phyloP scores from a whole-genome alignment of 1,284 basidiomycete genomes.

The Puccinia triticina region DNA sequence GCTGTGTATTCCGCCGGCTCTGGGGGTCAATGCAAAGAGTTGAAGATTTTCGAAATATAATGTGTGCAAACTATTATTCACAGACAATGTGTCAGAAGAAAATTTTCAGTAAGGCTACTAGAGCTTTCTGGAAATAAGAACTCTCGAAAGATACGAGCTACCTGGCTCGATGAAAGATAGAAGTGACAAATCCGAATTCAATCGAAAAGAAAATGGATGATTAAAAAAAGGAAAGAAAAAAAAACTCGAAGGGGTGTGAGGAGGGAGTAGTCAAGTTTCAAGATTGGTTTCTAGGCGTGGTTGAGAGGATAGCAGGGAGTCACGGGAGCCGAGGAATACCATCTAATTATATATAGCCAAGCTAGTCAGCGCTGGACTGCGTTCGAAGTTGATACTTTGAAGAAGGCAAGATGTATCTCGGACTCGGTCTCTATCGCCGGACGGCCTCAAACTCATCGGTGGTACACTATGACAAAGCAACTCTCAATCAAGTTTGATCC shows the following conservation, averaged over 20 bases:
- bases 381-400: neutral
- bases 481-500: neutral
- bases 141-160: neutral
- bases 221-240: neutral
- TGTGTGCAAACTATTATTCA: neutral
- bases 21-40: neutral
- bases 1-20: neutral
- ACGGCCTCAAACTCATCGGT: neutral
- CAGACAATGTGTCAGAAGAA: neutral
- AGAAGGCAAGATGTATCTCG: neutral
- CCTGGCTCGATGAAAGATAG: constrained; percentile 5
- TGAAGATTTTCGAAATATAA: neutral
- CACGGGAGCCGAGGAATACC: neutral
- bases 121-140: neutral
- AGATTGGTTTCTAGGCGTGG: constrained; percentile 8
- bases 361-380: neutral
- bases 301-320: neutral
- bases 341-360: neutral
- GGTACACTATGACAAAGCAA: neutral
- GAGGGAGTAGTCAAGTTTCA: neutral
- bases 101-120: constrained; percentile 1
- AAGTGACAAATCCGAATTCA: neutral
- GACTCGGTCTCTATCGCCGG: constrained; percentile 7
- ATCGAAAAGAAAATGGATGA: neutral
- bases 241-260: neutral